phyloP scores from a whole-genome alignment of 495 filamentous ascomycete genomes.

The Staphylotrichum tortipilum region DNA sequence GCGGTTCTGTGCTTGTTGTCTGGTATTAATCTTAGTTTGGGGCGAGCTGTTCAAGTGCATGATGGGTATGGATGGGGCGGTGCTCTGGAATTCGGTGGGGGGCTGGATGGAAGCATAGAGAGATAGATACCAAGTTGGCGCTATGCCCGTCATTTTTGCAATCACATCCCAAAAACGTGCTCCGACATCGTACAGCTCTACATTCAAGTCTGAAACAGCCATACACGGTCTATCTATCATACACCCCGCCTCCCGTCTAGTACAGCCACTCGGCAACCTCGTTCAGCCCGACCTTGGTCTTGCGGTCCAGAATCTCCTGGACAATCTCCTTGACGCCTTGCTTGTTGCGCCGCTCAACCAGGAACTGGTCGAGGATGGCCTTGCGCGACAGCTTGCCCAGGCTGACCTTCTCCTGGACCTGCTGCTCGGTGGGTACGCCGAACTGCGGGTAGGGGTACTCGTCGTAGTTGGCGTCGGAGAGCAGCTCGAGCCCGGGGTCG shows the following conservation, averaged over 20 bases:
- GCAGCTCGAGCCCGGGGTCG: slow-evolving; percentile 44
- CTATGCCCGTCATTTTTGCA: too few species aligned
- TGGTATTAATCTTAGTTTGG: too few species aligned
- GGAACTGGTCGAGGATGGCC: slow-evolving; percentile 42
- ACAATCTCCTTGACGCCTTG: slow-evolving; percentile 51
- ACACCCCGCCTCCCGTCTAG: not conserved
- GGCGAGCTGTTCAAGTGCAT: too few species aligned
- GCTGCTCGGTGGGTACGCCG: slow-evolving; percentile 66
- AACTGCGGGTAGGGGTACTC: slow-evolving; percentile 56
- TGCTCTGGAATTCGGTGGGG: too few species aligned
- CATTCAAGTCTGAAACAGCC: not conserved
- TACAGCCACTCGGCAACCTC: slow-evolving; percentile 34
- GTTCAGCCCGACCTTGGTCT: slow-evolving; percentile 28
- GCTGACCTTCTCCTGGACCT: slow-evolving; percentile 51
- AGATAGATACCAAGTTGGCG: too few species aligned
- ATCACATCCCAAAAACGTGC: too few species aligned
- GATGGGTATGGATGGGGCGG: too few species aligned
- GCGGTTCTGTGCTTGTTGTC: too few species aligned
- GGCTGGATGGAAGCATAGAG: too few species aligned
- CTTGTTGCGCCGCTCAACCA: slow-evolving; percentile 37
- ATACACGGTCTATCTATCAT: not conserved
- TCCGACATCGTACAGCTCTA: slow-evolving; percentile 3
- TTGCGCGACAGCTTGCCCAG: slow-evolving; percentile 26
- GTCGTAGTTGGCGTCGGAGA: slow-evolving; percentile 42
- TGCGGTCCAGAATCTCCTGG: slow-evolving; percentile 47